phyloP scores from a whole-genome alignment of 768 basidiomycete genomes.

The Galerina sulciceps region DNA sequence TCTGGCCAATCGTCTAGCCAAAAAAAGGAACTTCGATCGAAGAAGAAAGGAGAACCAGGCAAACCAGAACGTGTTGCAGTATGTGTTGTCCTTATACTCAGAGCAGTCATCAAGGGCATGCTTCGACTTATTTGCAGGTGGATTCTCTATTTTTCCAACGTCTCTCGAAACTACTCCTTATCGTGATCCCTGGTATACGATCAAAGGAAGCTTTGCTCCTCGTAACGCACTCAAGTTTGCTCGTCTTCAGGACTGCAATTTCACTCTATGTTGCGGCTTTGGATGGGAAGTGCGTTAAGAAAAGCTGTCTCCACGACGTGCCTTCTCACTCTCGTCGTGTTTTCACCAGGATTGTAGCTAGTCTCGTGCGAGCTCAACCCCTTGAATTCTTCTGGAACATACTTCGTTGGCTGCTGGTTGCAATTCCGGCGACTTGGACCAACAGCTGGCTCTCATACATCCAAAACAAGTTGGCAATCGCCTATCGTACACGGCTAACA shows the following conservation, averaged over 20 bases:
- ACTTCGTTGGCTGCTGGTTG: constrained; percentile 86
- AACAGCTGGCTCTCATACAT: constrained; percentile 93
- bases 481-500: constrained; percentile 87
- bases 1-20: constrained; percentile 39
- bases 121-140: constrained; percentile 53
- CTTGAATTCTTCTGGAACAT: constrained; percentile 84
- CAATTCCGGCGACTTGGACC: constrained; percentile 91
- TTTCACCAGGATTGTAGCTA: constrained; percentile 82
- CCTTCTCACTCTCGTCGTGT: constrained; percentile 2
- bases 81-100: constrained; percentile 26
- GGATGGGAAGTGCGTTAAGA: constrained; percentile 77
- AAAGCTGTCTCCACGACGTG: background rate
- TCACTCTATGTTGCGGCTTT: constrained; percentile 93
- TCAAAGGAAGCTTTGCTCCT: constrained; percentile 90
- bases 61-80: constrained; percentile 72
- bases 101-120: background rate
- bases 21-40: constrained; percentile 31
- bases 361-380: constrained; percentile 86
- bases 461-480: constrained; percentile 90
- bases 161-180: constrained; percentile 74
- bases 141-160: constrained; percentile 90
- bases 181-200: constrained; percentile 84
- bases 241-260: constrained; percentile 89
- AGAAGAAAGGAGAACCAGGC: constrained; percentile 35
- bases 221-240: constrained; percentile 84